Evolutionary conservation across 352 stramenopile genomes (phyloP).

Genomic region (Aphanomyces euteiches): DNA sequence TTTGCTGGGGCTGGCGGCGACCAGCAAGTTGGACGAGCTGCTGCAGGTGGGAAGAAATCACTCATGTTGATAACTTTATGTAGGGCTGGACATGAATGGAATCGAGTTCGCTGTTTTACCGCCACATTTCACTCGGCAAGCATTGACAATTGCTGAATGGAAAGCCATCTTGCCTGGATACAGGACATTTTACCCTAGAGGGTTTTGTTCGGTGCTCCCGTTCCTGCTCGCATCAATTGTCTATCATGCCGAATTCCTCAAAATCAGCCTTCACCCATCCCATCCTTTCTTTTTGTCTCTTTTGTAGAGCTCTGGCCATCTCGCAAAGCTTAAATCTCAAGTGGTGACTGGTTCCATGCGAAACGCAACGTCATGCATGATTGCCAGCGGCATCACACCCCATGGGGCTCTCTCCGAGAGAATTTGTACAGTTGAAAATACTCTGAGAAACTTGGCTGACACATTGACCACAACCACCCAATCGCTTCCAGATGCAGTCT

Average conservation of each 20-base stretch:
- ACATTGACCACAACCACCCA: neutral
- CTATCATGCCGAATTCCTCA: neutral
- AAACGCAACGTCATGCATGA: neutral
- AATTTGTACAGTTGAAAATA: neutral
- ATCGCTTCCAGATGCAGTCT: neutral
- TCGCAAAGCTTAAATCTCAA: neutral
- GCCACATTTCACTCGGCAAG: neutral
- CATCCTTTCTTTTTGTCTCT: constrained; percentile 1
- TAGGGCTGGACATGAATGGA: constrained; percentile 8
- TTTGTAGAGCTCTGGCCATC: neutral
- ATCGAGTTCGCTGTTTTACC: neutral
- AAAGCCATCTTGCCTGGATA: neutral
- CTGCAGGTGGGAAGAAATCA: too few species aligned
- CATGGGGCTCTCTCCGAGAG: neutral
- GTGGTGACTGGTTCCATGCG: constrained; percentile 1
- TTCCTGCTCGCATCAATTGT: neutral
- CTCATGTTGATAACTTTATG: too few species aligned
- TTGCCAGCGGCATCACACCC: neutral
- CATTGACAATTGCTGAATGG: neutral
- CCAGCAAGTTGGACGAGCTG: too few species aligned
- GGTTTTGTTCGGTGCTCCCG: neutral
- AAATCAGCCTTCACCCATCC: neutral
- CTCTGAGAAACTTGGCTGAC: neutral
- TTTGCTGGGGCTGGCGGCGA: too few species aligned
- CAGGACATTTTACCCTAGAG: neutral